Conservation (phyloP, 2,329 filamentous ascomycete genomes). For the Xylariaceae sp. region DNA sequence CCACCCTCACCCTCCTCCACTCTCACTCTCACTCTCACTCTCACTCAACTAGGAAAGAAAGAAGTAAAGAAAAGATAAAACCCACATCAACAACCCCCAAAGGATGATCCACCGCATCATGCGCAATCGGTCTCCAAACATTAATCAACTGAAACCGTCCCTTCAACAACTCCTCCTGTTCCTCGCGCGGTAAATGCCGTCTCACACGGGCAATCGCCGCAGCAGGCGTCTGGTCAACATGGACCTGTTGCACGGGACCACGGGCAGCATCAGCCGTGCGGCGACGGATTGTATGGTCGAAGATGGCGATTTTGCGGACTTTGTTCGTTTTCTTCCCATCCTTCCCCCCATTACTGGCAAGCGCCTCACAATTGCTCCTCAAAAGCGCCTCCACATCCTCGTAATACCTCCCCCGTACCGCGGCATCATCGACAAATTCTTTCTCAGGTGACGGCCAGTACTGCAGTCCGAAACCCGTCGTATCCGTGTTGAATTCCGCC, state of each 20-base stretch:
- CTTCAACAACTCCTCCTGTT: constrained; percentile 46
- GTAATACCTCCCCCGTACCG: constrained; percentile 56
- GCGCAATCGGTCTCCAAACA: constrained; percentile 63
- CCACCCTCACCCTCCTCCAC: too few species aligned
- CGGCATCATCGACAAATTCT: constrained; percentile 49
- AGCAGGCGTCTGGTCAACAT: constrained; percentile 64
- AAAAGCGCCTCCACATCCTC: constrained; percentile 55
- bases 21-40: too few species aligned
- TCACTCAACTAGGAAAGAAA: too few species aligned
- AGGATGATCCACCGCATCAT: constrained; percentile 54
- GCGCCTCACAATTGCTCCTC: constrained; percentile 37
- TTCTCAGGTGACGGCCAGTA: constrained; percentile 48
- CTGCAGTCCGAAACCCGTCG: constrained; percentile 53
- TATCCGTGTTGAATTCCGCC: constrained; percentile 50
- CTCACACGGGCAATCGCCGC: constrained; percentile 58
- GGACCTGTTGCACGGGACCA: constrained; percentile 63
- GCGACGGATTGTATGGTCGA: constrained; percentile 66
- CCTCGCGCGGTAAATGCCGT: constrained; percentile 52
- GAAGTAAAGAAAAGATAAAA: neutral
- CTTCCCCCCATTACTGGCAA: constrained; percentile 33
- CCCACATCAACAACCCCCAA: constrained; percentile 54
- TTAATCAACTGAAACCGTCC: constrained; percentile 62
- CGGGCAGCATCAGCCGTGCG: constrained; percentile 49
- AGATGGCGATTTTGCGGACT: constrained; percentile 49
- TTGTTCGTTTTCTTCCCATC: neutral